Evolutionary conservation across 148 eudicot species (phyloP).

Genomic region (Camellia lanceoleosa): DNA sequence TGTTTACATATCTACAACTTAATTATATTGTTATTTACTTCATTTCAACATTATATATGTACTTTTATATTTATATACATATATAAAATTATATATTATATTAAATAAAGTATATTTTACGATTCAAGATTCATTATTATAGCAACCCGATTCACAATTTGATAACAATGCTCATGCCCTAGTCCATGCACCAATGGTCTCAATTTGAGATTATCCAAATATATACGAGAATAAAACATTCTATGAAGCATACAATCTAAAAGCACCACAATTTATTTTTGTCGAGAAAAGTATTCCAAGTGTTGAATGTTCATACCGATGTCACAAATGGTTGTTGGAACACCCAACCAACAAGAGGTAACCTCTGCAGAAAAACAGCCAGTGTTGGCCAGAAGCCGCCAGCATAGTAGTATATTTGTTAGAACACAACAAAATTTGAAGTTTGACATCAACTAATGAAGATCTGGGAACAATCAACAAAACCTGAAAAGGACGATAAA

Average conservation of each 20-base stretch:
- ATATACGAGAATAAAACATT: background rate
- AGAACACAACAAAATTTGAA: background rate
- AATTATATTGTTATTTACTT: no score
- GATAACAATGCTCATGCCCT: no score
- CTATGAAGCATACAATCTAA: background rate
- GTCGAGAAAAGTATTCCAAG: background rate
- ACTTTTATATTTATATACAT: no score
- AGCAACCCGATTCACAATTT: no score
- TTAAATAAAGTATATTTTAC: no score
- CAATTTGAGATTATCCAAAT: no score
- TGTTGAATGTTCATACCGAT: slow-evolving; percentile 46
- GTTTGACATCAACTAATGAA: background rate
- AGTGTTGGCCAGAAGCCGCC: slow-evolving; percentile 92
- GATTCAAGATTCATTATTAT: no score
- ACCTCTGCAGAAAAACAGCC: slow-evolving; percentile 72
- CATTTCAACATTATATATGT: no score
- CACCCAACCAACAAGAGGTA: slow-evolving; percentile 81
- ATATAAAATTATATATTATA: no score
- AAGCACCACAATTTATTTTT: background rate
- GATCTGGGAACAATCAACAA: slow-evolving; percentile 7
- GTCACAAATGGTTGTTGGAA: slow-evolving; percentile 70
- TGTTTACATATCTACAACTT: no score
- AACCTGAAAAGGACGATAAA: slow-evolving; percentile 84
- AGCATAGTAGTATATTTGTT: slow-evolving; percentile 22
- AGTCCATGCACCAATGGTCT: no score